Base-by-base conservation (phyloP, 2,329 filamentous ascomycete species). In the Stylonectria norvegica region DNA sequence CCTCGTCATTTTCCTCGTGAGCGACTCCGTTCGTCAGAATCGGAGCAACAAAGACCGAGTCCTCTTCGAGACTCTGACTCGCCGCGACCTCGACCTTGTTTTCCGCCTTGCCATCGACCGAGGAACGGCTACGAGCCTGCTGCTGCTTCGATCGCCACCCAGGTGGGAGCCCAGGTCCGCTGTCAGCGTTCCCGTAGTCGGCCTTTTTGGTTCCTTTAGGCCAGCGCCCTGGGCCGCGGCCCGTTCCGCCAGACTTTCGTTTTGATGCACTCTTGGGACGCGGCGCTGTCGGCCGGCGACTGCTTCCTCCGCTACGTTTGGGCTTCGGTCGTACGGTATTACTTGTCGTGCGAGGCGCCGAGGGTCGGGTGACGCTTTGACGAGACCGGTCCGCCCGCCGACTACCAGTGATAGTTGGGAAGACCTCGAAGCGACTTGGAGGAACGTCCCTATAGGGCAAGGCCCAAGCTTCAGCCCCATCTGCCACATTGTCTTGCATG, bases 371-470 rank as follows among this genome's bases (percentile, higher is more conserved):
- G 3, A 69, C 64, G 6, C 62, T 66, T 15, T 64, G 58, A 15
- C 75, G 68, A 9, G 67, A 58, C 12, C 75, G 68, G 31, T 73
- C 72, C 12, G 64, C 58, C 5, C 76, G 69, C 16, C 77, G 71
- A 36, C 69, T 65, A 2, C 65, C 65, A 9, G 67, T 68, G 7
- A 85, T 66, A 0, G 84, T 78, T 7, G 88, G 88, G 55, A 86
- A 91, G 28, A 93, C 79, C 53, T 89, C 84, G 61, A 89, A 94
- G 22, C 87, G 78, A 2, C 72, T 80, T 0, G 81, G 70, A 3
- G 86, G 85, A 18, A 93, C 85, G 34, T 69, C 63, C 11, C 66
- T 66, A 55, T 81, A 81, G 2, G 68, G 58, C 4, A 60, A 52
- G 9, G 60, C 57, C 77, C 77, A 81, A 28, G 64, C 56, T 6